Evolutionary conservation across 805 yeast species (phyloP), one percentile per base, ranked within the genome.

Genomic region (Zygoascus tannicola): DNA sequence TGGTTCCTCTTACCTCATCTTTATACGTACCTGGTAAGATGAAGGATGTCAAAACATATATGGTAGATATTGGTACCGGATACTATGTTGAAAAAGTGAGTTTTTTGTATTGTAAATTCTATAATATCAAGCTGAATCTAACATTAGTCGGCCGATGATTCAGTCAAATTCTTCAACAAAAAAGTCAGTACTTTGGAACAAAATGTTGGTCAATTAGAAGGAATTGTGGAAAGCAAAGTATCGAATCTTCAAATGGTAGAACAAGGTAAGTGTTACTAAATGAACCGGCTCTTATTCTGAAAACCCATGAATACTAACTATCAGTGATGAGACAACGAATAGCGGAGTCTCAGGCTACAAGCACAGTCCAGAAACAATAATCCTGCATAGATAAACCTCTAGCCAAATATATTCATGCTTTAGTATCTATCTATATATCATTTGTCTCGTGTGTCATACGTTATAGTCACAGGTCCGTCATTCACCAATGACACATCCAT

Each of bases 1-100:
- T 92, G 50, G 85, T 92, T 1, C 98, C 98, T 4, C 70, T 94
- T 48, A 85, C 97, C 0, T 72, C 87, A 16, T 85, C 96, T 0
- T 67, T 92, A 34, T 92, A 92, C 53, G 81, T 92, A 22, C 95
- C 96, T 3, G 98, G 97, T 2, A 74, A 69, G 43, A 72, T 85
- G 41, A 69, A 71, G 36, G 76, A 81, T 46, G 73, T 73, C 41
- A 73, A 80, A 47, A 78, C 73, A 46, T 92, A 81, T 55, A 69
- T 92, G 59, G 95, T 92, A 7, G 98, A 92, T 59, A 80, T 92
- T 21, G 98, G 98, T 30, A 92, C 98, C 0, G 97, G 97, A 2
- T 92, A 92, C 60, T 92, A 75, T 59, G 88, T 87, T 15, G 95
- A 86, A 58, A 92, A 92, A 52, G 58, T 53, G 30, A 16, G 53